Evolutionary conservation across 306 rosid genomes (phyloP), one percentile per base, ranked within the genome.

Genomic region (Vigna unguiculata): DNA sequence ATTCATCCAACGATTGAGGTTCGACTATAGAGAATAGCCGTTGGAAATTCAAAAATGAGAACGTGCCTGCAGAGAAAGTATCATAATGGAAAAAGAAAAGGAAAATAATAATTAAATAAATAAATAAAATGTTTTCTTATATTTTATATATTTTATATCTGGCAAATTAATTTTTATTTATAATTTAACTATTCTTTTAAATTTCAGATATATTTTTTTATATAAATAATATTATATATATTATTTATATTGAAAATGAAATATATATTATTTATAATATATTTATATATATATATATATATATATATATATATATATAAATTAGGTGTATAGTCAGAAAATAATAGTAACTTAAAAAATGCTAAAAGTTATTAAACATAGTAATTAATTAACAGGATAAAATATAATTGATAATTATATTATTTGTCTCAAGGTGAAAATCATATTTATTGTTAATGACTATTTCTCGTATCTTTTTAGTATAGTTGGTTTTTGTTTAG

Each of bases 21-120:
- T 3, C 51, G 17, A 78, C 5, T 76, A 86, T 57, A 46, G 60
- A 46, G 54, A 58, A 6, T 89, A 89, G 91, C 96, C 96, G 96
- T 89, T 91, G 85, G 71, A 24, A 68, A 28, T 76, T 80, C 68
- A 65, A 87, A 89, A 66, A 12, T 38, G 14, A 17, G 15, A 40
- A n/a, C 12, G 11, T 12, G 69, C 34, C 32, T 34, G 16, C 28
- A 0, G 12, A 30, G 6, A 28, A 28, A 30, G n/a, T 59, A 21
- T 14, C 16, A 3, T 14, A 60, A 28, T 13, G 19, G 43, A 36
- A 8, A 14, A 16, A 8, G 1, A 15, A 15, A 30, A 60, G 32
- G 34, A 55, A 22, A 21, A 55, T 11, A 55, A 22, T 55, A 55
- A 55, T 9, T 10, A 21, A 55, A 55, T 22, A 55, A 21, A 12